A percentile compares a stretch with the other conserved stretches of the same genome.
Conservation (phyloP, 441 rosid genomes). For the Erysimum pusillum region DNA sequence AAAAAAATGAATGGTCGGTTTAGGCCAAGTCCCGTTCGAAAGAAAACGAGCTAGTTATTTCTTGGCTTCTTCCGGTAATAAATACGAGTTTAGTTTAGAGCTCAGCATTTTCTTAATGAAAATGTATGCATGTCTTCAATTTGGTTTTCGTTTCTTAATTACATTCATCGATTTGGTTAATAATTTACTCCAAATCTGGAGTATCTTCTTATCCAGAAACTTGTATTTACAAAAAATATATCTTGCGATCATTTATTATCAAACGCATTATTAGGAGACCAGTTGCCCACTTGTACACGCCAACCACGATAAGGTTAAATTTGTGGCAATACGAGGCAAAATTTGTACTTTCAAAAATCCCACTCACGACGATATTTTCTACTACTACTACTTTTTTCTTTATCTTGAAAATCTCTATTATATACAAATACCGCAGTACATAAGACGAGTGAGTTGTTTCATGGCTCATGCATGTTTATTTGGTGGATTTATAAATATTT, state of each 20-base stretch:
- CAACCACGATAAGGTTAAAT: slow-evolving; percentile 43
- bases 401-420: not conserved
- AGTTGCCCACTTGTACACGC: slow-evolving; percentile 50
- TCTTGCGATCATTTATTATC: slow-evolving; percentile 34
- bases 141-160: slow-evolving; percentile 2
- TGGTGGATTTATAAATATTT: slow-evolving; percentile 2
- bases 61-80: not conserved
- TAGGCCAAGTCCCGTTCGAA: slow-evolving; percentile 22
- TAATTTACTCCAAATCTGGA: too few species aligned
- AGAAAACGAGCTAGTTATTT: not conserved
- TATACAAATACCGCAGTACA: not conserved
- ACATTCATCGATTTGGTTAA: not conserved
- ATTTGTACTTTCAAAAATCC: not conserved
- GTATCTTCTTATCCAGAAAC: slow-evolving; percentile 24
- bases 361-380: not conserved
- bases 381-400: not conserved
- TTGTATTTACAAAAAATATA: too few species aligned
- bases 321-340: slow-evolving; percentile 13
- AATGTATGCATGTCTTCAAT: slow-evolving; percentile 1
- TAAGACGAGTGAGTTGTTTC: not conserved
- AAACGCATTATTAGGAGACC: slow-evolving; percentile 44
- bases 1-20: slow-evolving; percentile 1
- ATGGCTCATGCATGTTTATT: slow-evolving; percentile 14
- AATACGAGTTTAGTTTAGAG: not conserved
- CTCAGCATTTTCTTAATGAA: not conserved